A percentile compares a stretch with the other conserved stretches of the same genome.
Conservation (phyloP, 1,284 basidiomycete genomes). For the Tylopilus sp. region DNA sequence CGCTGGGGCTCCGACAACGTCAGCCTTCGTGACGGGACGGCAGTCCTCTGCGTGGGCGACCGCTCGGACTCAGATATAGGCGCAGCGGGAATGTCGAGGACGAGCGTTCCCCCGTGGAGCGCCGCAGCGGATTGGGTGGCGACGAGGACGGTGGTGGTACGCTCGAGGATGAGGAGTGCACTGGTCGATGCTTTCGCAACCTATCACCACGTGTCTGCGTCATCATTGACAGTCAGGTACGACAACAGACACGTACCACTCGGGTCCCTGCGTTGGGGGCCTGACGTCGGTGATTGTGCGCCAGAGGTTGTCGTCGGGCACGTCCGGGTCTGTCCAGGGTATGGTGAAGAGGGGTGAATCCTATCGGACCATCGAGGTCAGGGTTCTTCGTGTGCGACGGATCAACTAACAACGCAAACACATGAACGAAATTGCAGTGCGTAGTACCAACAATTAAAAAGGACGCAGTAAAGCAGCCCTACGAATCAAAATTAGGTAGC, state of each 20-base stretch:
- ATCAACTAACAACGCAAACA: no score
- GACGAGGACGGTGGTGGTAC: constrained; percentile 74
- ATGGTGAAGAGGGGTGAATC: constrained; percentile 95
- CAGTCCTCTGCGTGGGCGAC: constrained; percentile 46
- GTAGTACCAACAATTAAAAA: no score
- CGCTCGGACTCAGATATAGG: no score
- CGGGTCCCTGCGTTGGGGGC: constrained; percentile 92
- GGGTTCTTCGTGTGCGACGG: constrained; percentile 96
- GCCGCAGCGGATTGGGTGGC: constrained; percentile 62
- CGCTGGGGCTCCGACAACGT: constrained; percentile 90
- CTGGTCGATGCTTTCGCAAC: constrained; percentile 83
- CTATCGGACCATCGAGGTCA: constrained; percentile 98
- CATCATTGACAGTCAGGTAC: no score
- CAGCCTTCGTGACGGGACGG: constrained; percentile 74
- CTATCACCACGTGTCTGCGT: constrained; percentile 55
- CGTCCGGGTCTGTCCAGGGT: constrained; percentile 76
- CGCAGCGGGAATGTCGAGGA: constrained; percentile 57
- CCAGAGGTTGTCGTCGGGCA: constrained; percentile 85
- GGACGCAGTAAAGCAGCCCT: no score
- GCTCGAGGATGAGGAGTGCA: constrained; percentile 83
- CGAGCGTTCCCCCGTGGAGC: constrained; percentile 63
- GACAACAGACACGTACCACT: constrained; percentile 72
- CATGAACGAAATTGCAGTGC: no score
- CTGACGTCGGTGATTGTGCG: constrained; percentile 84
- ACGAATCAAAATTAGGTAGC: no score